Conservation (phyloP, 1,284 basidiomycete species). For the Prillingera fragicola region DNA sequence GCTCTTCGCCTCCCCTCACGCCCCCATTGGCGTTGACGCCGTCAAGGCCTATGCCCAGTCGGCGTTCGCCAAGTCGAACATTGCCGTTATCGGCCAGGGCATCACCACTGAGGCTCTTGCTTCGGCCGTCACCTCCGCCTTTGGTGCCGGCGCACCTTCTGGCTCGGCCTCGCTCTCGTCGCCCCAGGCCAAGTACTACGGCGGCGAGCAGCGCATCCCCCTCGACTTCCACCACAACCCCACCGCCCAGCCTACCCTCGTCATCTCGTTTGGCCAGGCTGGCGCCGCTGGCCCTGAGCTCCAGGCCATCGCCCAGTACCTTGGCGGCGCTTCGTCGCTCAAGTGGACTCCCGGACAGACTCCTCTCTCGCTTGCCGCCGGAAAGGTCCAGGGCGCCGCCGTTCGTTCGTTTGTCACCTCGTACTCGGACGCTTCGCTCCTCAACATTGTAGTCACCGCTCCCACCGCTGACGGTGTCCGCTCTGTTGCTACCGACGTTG, state of each 20-base stretch:
- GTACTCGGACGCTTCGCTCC: conserved; percentile 83
- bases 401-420: conserved; percentile 70
- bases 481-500: conserved; percentile 58
- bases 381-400: conserved; percentile 47
- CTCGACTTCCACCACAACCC: conserved; percentile 55
- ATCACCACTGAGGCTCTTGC: conserved; percentile 66
- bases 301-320: conserved; percentile 68
- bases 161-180: conserved; percentile 40
- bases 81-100: conserved; percentile 79
- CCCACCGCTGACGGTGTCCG: conserved; percentile 44
- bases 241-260: conserved; percentile 59
- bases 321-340: conserved; percentile 64
- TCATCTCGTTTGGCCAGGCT: conserved; percentile 72
- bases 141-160: conserved; percentile 49
- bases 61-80: conserved; percentile 68
- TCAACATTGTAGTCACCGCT: conserved; percentile 64
- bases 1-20: conserved; percentile 70
- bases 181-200: conserved; percentile 60
- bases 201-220: conserved; percentile 71
- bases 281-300: conserved; percentile 61
- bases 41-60: conserved; percentile 67
- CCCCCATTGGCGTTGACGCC: conserved; percentile 58
- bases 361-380: conserved; percentile 56
- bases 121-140: conserved; percentile 65
- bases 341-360: conserved; percentile 77